Evolutionary conservation across 768 basidiomycete species (phyloP), one percentile per base, ranked within the genome.

Genomic region (Porpolomopsis calyptriformis): DNA sequence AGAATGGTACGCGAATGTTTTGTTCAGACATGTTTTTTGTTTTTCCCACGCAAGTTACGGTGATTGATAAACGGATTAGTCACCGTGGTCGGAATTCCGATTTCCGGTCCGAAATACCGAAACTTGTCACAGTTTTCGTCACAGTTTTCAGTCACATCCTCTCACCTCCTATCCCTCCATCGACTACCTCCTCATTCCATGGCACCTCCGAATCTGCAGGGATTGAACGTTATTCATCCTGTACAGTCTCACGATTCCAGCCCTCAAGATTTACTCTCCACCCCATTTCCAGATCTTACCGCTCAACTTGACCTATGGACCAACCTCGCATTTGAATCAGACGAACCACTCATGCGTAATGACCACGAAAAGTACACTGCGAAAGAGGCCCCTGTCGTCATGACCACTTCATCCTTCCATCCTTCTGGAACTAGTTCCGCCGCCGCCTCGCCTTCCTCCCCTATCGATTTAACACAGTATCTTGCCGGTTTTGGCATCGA

Each of bases 231-330:
- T 63, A 72, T 91, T 44, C 78, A 81, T 37, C 72, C 80, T 34
- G 55, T 64, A n/a, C 63, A 56, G 18, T 60, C 64, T 22, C 58
- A 63, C 14, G 54, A 69, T 12, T 54, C 66, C 4, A 69, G 73
- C 52, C 56, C 62, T 23, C 74, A 77, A 58, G 80, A 85, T 49
- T 69, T 85, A 20, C 73, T 86, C 49, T 64, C 76, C 0, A 68
- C 77, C 0, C 74, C 76, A 20, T 85, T 78, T 57, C 80, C 82
- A 9, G 87, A 90, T 64, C 70, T 89, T 45, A 70, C 72, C 16
- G 80, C 85, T 0, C 85, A 85, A 59, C 78, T 87, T 44, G 81
- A 83, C 60, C 69, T 91, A 45, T 91, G 89, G 89, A 83, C 85
- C 11, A 80, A 85, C 62, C 70, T 90, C 46, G 64, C 78, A 6